These are phyloP conservation scores for Prunus armeniaca DNA, from an alignment of 306 rosid genomes.

Conservation along the genomic window DNA sequence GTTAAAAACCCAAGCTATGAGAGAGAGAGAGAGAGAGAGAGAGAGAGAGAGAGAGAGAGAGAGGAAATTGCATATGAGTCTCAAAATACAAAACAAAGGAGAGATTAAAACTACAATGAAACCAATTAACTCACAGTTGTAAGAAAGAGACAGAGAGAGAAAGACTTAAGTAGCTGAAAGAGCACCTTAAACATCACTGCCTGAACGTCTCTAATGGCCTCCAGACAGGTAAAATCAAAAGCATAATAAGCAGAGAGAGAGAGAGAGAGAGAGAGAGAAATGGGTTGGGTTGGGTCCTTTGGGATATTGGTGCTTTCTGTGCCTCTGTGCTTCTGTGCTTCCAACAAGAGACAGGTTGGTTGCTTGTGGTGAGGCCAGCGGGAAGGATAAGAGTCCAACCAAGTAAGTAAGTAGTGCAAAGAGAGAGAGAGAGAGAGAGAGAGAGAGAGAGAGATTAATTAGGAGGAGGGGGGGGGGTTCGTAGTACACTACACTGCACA, in stretches of 20 bases:
- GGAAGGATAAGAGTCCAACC: conserved; percentile 9
- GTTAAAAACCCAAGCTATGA: not conserved
- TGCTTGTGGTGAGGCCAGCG: conserved; percentile 54
- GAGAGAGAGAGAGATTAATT: not conserved
- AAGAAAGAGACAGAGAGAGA: not conserved
- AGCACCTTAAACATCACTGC: conserved; percentile 19
- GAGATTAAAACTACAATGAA: not conserved
- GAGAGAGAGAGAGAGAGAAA: conserved; percentile 3
- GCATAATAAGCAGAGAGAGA: conserved; percentile 11
- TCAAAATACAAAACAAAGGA: no score
- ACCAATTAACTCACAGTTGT: conserved; percentile 5
- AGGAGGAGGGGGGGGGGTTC: not conserved
- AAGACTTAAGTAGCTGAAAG: conserved; percentile 9
- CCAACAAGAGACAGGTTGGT: conserved; percentile 73
- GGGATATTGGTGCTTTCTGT: conserved; percentile 11
- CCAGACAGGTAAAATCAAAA: no score
- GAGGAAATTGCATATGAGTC: no score
- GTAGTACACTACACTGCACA: not conserved
- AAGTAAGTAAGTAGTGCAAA: not conserved
- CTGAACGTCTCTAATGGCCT: conserved; percentile 13
- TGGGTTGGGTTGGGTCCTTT: not conserved
- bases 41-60: not conserved
- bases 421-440: not conserved
- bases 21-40: not conserved
- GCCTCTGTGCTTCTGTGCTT: conserved; percentile 40